Evolutionary conservation across 2,329 filamentous ascomycete genomes (phyloP).

Genomic region (Amauroascus niger): DNA sequence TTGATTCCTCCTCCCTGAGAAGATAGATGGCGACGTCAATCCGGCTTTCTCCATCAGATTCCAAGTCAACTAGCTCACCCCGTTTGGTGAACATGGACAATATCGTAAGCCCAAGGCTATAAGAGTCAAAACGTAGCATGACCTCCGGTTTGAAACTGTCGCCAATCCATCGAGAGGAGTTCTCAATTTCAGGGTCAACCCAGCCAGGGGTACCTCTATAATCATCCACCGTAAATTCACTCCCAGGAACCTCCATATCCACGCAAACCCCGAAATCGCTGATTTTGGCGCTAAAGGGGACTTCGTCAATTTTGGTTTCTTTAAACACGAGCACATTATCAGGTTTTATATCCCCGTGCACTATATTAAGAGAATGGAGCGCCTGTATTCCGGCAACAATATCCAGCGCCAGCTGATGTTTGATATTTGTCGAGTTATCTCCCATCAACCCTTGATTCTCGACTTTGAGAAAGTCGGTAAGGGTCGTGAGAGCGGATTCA

Average conservation of each 20-base stretch:
- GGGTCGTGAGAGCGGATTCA: slow-evolving; percentile 22
- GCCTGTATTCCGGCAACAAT: slow-evolving; percentile 21
- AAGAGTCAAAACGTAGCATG: slow-evolving; percentile 24
- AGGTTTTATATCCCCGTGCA: slow-evolving; percentile 26
- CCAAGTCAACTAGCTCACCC: slow-evolving; percentile 16
- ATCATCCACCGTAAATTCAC: slow-evolving; percentile 19
- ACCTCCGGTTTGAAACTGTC: slow-evolving; percentile 19
- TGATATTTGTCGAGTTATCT: slow-evolving; percentile 13
- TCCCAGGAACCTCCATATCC: slow-evolving; percentile 21
- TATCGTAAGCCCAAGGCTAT: slow-evolving; percentile 22
- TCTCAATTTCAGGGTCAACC: slow-evolving; percentile 20
- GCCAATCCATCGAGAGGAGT: slow-evolving; percentile 12
- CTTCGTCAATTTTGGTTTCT: slow-evolving; percentile 15
- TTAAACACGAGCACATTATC: slow-evolving; percentile 25
- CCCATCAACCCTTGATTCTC: slow-evolving; percentile 15
- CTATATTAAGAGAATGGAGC: slow-evolving; percentile 22
- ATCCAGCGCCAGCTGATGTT: slow-evolving; percentile 23
- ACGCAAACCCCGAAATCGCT: slow-evolving; percentile 27
- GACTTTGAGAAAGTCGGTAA: slow-evolving; percentile 20
- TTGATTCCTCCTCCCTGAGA: slow-evolving; percentile 16
- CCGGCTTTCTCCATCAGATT: slow-evolving; percentile 7
- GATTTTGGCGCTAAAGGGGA: slow-evolving; percentile 23
- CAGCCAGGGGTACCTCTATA: slow-evolving; percentile 23
- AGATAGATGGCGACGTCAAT: slow-evolving; percentile 15
- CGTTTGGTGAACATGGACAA: slow-evolving; percentile 21